Base-by-base conservation (phyloP, 176 grass and related monocot genomes). In the Lolium perenne region DNA sequence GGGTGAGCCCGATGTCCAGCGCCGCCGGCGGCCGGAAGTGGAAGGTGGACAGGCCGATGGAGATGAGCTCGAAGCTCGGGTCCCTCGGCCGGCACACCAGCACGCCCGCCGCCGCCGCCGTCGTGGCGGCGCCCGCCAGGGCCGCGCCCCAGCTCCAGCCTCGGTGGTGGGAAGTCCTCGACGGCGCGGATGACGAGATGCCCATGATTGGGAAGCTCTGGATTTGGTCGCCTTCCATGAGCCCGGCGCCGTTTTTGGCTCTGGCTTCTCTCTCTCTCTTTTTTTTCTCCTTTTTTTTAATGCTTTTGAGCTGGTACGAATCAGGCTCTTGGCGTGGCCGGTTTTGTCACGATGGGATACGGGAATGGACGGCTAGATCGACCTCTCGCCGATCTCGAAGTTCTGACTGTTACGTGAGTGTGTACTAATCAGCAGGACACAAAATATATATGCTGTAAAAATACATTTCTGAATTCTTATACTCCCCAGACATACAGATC, bases 61-160 rank as follows among this genome's bases (percentile, higher is more conserved):
- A 97, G 90, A 97, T 92, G 67, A 97, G 86, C 86, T 94, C 92
- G 78, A 97, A 92, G 8, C 54, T 90, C 6, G 95, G 88, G 86
- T 94, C 91, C 12, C 86, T 86, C 10, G 92, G 95, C 29, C 92
- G 86, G 59, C 80, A 89, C 38, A 83, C 75, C 57, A 81, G 4
- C 47, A 87, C 86, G 8, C 86, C 69, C 20, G 71, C 53, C 2
- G 88, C 91, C 4, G 88, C 86, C 0, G 86, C 85, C 16, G 90
- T 88, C 5, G 88, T 64, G 15, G 90, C 88, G 41, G 91, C 92
- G 86, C 94, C 92, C 1, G 80, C 81, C 1, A 94, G 76, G 60
- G 90, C 92, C 43, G 95, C 87, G 21, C 86, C 86, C 95, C 91
- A 97, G 91, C 82, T 88, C 91, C 91, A 94, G 0, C 63, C 63